Evolutionary conservation across 352 stramenopile genomes (phyloP), one percentile per base, ranked within the genome.

Genomic region (Globisporangium echinulatum): DNA sequence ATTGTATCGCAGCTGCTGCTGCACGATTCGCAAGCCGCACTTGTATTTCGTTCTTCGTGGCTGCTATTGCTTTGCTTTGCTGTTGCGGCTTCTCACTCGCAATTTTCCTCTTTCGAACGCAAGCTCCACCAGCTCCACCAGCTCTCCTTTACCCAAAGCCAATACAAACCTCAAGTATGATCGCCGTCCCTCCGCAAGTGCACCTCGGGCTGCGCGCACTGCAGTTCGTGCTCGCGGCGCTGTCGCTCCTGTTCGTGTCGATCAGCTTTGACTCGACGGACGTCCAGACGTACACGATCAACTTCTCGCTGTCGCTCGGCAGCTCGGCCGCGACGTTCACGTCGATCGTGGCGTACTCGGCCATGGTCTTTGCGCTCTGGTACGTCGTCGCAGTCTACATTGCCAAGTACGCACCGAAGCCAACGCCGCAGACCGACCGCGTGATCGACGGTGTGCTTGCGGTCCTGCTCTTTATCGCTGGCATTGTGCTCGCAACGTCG

Each of bases 361-460:
- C 71, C 14, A 76, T 87, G 77, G 58, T 90, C 14, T 88, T 86
- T 63, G 69, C 53, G 6, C 63, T 87, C 51, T 87, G 69, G 67
- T 64, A 72, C 39, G 1, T 86, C 1, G 56, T 80, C 44, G 71
- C 61, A 8, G 67, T 88, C n/a, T 73, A 90, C 53, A 44, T 81
- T n/a, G 66, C 79, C 52, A 58, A 74, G 56, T n/a, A 72, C 36
- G 66, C 57, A n/a, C 59, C 59, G 49, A 72, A 71, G 17, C 55
- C 61, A 6, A 51, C 66, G 11, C 56, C 69, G 13, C 51, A 64
- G 2, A 44, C 72, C 6, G 67, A 81, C 17, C 59, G 79, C 33
- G 54, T 8, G n/a, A 33, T 71, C 2, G 77, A 90, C 63, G 72
- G 47, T 0, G 37, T 70, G 37, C 47, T 88, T 19, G 61, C 58